These are phyloP conservation scores for Ilyonectria robusta DNA, from an alignment of 2,329 filamentous ascomycete species.

Conservation along the genomic window DNA sequence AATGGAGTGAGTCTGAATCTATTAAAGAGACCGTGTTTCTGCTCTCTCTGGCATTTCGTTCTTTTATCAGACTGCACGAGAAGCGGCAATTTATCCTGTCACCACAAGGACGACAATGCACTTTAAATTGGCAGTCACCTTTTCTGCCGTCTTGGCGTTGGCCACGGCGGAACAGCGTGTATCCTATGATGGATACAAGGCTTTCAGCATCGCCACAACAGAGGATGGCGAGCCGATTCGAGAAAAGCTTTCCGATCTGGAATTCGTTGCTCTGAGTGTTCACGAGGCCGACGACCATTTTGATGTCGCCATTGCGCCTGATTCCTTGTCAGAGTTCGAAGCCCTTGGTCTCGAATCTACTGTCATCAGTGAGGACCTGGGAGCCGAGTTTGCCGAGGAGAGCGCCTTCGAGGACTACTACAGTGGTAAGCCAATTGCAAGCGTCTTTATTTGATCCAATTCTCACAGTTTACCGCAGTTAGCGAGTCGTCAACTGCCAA, in stretches of 20 bases:
- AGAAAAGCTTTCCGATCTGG: constrained; percentile 38
- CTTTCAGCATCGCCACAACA: constrained; percentile 38
- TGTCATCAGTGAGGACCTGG: constrained; percentile 42
- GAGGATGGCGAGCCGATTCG: constrained; percentile 37
- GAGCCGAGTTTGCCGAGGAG: constrained; percentile 41
- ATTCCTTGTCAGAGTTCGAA: constrained; percentile 38
- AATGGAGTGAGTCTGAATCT: neutral
- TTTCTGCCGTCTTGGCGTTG: constrained; percentile 8
- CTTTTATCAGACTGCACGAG: neutral
- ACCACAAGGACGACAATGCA: constrained; percentile 13
- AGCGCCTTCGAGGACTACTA: constrained; percentile 34
- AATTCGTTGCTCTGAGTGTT: constrained; percentile 40
- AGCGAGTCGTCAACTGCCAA: neutral
- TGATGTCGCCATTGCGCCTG: constrained; percentile 46
- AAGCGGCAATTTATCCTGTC: neutral
- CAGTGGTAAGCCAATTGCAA: constrained; percentile 13
- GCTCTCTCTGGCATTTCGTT: neutral
- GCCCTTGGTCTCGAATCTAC: constrained; percentile 40
- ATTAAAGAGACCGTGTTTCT: neutral
- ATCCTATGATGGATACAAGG: constrained; percentile 46
- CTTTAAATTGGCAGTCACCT: neutral
- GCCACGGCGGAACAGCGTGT: constrained; percentile 24
- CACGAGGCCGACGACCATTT: constrained; percentile 37
- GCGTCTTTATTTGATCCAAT: neutral
- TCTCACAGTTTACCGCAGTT: neutral